A percentile compares a stretch with the other conserved stretches of the same genome.
Evolutionary conservation across 208 protist genomes (phyloP).

Genomic region (Acanthamoeba lenticulata): DNA sequence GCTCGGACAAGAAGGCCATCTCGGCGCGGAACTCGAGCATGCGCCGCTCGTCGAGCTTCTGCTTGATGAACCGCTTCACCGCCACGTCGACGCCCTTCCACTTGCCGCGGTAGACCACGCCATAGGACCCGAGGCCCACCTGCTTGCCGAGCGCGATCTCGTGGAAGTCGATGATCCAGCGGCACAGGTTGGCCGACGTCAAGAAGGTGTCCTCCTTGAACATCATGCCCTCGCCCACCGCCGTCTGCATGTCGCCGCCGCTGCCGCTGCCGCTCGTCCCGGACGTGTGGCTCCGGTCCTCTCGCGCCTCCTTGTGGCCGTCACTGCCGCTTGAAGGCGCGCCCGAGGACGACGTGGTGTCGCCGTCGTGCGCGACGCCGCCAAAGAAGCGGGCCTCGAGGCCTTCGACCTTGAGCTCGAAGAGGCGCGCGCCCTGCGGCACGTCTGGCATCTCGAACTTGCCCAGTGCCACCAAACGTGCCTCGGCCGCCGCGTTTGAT

Average conservation of each 20-base stretch:
- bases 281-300: neutral
- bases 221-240: neutral
- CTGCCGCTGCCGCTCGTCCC: neutral
- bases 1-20: conserved; percentile 26
- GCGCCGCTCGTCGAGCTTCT: neutral
- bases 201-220: conserved; percentile 39
- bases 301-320: too few relatives aligned
- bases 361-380: neutral
- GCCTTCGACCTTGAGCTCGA: neutral
- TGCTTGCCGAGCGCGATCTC: conserved; percentile 14
- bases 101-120: conserved; percentile 9
- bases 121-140: conserved; percentile 6
- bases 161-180: conserved; percentile 44
- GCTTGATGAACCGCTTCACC: conserved; percentile 47
- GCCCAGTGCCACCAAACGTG: neutral
- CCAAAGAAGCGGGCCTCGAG: conserved; percentile 28
- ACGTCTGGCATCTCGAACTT: conserved; percentile 13
- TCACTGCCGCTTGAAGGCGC: neutral
- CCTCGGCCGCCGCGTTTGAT: neutral
- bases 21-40: conserved; percentile 31
- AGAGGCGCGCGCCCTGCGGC: neutral
- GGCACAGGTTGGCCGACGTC: conserved; percentile 31
- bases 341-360: neutral
- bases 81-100: conserved; percentile 54
- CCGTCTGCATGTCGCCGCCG: neutral